Base-by-base conservation (phyloP, 306 rosid species). In the Casuarina cunninghamiana region DNA sequence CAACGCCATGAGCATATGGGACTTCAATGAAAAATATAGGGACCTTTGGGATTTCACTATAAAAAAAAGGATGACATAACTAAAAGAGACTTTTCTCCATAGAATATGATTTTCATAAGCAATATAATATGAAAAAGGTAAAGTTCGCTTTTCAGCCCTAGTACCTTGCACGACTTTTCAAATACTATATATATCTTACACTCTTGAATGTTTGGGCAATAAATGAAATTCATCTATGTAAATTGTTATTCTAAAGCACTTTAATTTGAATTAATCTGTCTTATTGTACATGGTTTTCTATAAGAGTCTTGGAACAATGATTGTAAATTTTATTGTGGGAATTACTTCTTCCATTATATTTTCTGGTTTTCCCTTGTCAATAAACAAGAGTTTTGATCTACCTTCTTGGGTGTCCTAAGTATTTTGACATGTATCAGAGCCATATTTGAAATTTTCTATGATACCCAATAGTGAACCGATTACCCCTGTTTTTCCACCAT, bases 31-130 rank as follows among this genome's bases (percentile, higher is more conserved):
- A 79, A 95, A 95, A 82, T 95, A 95, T 81, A 97, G 88, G 2
- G 98, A 92, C 77, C 67, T 95, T 1, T 95, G 98, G 97, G 98
- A 95, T 83, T 92, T 91, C 85, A 95, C 97, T 6, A 77, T 95
- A 26, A 26, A 82, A 81, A 77, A 81, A 80, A 80, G 83, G 92
- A 92, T 54, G 93, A 89, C 53, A 88, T 87, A 50, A 76, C 57
- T 4, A 83, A 81, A 69, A 90, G 93, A 88, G 86, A 78, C 75
- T 51, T 48, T 81, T 63, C 78, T 45, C 78, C 48, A 21, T 10
- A 48, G 77, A 49, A 79, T 44, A 10, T 44, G 62, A 26, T 26
- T 26, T 26, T 26, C 74, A 67, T 74, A 69, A 62, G 46, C 78
- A 74, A 50, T 49, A 69, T 71, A 65, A 72, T 46, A 39, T 79